Base-by-base conservation (phyloP, 2,329 filamentous ascomycete genomes). In the Arthrinium phaeospermum region DNA sequence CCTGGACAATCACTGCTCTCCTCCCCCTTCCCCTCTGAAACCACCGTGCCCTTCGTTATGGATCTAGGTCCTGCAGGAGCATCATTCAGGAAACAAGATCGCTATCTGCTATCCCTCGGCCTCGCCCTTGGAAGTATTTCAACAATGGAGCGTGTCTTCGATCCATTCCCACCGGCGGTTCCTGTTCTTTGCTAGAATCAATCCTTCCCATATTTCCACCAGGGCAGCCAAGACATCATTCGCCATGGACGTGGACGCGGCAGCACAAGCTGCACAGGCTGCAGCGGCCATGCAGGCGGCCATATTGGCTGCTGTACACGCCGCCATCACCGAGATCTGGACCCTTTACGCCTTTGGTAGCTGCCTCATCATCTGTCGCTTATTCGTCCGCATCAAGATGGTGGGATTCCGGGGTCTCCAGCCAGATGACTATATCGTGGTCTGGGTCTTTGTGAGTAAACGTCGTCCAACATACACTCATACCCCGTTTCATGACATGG, bases 381-480 rank as follows among this genome's bases (percentile, higher is more conserved):
- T 81, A 0, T 80, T 81, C 53, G 79, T 77, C 30, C 78, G 82
- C 3, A 80, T 77, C 0, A 79, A 77, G 41, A 73, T 83, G 69
- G 81, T 82, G 1, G 82, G 82, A 0, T 70, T 79, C 7, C 74
- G 75, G 5, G 77, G 78, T 16, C 83, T 79, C 44, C 75, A 80
- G 19, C 74, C 75, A 19, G 82, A 83, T 70, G 82, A 84, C 64
- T 80, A 81, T 14, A 47, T 82, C 0, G 76, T 83, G 3, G 71
- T 77, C 44, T 75, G 79, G 46, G 77, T 77, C 13, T 79, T 76
- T 77, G 80, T 79, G 67, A 75, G 51, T 51, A 8, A 30, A 22
- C 24, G 6, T 13, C 13, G 6, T 34, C 27, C 27, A 2, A 13
- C 22, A 27, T 22, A 6, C 19, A 22, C 2, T 41, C 10, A 8